Evolutionary conservation across 1,139 yeast genomes (phyloP).

Genomic region (Scheffersomyces insectosa): DNA sequence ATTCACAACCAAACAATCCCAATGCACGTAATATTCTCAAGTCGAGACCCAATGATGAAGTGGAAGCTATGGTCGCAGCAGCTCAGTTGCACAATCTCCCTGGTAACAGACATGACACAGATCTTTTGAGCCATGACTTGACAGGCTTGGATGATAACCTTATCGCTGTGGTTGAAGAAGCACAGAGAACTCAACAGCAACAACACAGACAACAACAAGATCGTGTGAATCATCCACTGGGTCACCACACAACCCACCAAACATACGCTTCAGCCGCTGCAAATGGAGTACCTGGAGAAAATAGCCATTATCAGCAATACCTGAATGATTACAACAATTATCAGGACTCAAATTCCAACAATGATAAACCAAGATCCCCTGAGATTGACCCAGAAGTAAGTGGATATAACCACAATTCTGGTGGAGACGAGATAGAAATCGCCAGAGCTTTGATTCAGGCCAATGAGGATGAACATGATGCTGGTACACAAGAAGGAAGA

Average conservation of each 20-base stretch:
- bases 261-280: slow-evolving; percentile 48
- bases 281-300: slow-evolving; percentile 30
- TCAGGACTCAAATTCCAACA: slow-evolving; percentile 7
- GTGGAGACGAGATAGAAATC: slow-evolving; percentile 60
- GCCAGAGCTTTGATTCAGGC: slow-evolving; percentile 69
- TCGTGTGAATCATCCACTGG: neutral
- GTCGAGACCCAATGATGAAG: slow-evolving; percentile 26
- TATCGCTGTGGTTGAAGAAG: slow-evolving; percentile 69
- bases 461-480: slow-evolving; percentile 38
- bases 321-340: slow-evolving; percentile 21
- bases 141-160: slow-evolving; percentile 53
- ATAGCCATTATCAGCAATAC: slow-evolving; percentile 22
- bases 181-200: slow-evolving; percentile 41
- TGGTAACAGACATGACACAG: slow-evolving; percentile 29
- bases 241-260: slow-evolving; percentile 12
- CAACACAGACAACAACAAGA: slow-evolving; percentile 16
- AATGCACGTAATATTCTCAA: slow-evolving; percentile 24
- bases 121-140: slow-evolving; percentile 38
- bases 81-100: slow-evolving; percentile 37
- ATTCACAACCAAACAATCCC: slow-evolving; percentile 8
- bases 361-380: slow-evolving; percentile 8
- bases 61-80: slow-evolving; percentile 38
- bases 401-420: slow-evolving; percentile 50
- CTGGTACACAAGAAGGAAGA: slow-evolving; percentile 1
- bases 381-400: slow-evolving; percentile 59